phyloP scores from a whole-genome alignment of 2,329 filamentous ascomycete species.

The Diaporthe citri region DNA sequence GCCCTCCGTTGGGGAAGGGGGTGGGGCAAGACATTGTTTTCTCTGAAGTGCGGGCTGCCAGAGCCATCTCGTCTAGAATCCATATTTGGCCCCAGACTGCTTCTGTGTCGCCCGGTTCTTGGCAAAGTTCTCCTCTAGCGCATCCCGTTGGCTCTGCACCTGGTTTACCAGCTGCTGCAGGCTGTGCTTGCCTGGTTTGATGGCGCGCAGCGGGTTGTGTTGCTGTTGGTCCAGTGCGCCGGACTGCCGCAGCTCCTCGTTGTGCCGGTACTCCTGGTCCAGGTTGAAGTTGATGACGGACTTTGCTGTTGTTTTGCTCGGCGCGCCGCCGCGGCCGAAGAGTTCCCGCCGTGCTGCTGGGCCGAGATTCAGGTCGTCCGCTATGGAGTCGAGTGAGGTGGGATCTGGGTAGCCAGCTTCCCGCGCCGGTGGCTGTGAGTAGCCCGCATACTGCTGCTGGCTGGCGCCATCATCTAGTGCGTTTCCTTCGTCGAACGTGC shows the following conservation, averaged over 20 bases:
- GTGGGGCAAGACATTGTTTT: background rate
- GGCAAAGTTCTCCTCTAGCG: constrained; percentile 92
- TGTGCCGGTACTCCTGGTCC: constrained; percentile 86
- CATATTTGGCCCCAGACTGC: constrained; percentile 86
- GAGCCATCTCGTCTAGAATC: constrained; percentile 68
- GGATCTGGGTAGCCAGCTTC: constrained; percentile 8
- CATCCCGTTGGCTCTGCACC: constrained; percentile 85
- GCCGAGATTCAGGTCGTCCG: constrained; percentile 83
- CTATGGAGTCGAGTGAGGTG: constrained; percentile 77
- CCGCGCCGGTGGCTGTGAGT: constrained; percentile 36
- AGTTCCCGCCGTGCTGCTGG: constrained; percentile 83
- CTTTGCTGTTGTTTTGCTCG: constrained; percentile 60
- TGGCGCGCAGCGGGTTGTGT: constrained; percentile 85
- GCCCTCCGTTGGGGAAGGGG: background rate
- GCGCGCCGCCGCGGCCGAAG: constrained; percentile 76
- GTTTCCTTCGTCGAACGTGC: constrained; percentile 50
- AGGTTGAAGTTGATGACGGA: constrained; percentile 90
- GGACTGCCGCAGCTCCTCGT: constrained; percentile 79
- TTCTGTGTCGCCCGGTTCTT: constrained; percentile 82
- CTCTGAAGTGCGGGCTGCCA: background rate
- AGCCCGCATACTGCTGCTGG: constrained; percentile 20
- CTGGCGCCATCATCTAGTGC: constrained; percentile 47
- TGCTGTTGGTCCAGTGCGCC: constrained; percentile 78
- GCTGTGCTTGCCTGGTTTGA: constrained; percentile 90
- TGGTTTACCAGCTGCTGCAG: constrained; percentile 88